These are phyloP conservation scores for Dactylellina leptospora DNA, from an alignment of 2,329 filamentous ascomycete species.

Conservation along the genomic window DNA sequence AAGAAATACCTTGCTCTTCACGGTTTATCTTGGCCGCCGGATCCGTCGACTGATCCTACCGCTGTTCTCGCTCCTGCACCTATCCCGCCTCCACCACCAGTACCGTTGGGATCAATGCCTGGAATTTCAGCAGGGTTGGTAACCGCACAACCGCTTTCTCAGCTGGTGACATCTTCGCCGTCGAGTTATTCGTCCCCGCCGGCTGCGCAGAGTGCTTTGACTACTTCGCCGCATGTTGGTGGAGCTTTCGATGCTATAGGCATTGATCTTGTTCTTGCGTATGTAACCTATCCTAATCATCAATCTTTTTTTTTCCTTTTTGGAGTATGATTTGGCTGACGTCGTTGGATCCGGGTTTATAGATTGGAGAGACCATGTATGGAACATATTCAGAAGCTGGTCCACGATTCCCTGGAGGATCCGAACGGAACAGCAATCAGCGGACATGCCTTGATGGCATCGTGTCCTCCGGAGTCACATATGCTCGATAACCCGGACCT, in stretches of 20 bases:
- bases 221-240: constrained; percentile 54
- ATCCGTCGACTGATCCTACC: constrained; percentile 54
- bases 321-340: too few relatives aligned
- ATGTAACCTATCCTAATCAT: constrained; percentile 64
- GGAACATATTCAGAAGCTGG: constrained; percentile 79
- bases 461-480: constrained; percentile 76
- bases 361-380: constrained; percentile 94
- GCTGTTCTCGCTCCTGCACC: constrained; percentile 47
- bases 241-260: constrained; percentile 82
- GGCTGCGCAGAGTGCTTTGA: constrained; percentile 14
- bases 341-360: constrained; percentile 56
- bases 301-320: too few relatives aligned
- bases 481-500: constrained; percentile 67
- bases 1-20: constrained; percentile 69
- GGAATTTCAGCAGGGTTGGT: constrained; percentile 56
- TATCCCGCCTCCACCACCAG: constrained; percentile 49
- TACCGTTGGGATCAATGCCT: constrained; percentile 52
- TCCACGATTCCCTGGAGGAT: constrained; percentile 69
- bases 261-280: constrained; percentile 92
- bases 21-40: constrained; percentile 66
- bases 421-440: constrained; percentile 72
- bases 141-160: constrained; percentile 27
- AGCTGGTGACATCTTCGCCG: constrained; percentile 52
- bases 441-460: constrained; percentile 92
- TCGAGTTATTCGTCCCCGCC: constrained; percentile 40